These are phyloP conservation scores for Tetrapyrgos nigripes DNA, from an alignment of 1,284 basidiomycete genomes.

Conservation along the genomic window DNA sequence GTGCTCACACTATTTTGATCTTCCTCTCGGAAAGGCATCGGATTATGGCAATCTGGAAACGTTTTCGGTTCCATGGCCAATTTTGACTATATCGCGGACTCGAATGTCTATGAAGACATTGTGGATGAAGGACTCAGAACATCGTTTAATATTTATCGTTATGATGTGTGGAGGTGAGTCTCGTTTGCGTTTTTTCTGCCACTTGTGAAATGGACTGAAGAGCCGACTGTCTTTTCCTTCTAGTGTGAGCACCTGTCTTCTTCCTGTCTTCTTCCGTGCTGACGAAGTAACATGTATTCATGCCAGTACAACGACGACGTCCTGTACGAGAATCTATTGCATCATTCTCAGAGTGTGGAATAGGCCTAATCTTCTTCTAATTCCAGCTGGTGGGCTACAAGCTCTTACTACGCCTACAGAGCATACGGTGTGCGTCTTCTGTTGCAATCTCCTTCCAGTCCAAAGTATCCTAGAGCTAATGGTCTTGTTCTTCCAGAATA, in stretches of 20 bases:
- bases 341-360: neutral
- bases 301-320: constrained; percentile 53
- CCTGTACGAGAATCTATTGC: constrained; percentile 33
- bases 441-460: too few relatives aligned
- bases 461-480: neutral
- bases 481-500: constrained; percentile 26
- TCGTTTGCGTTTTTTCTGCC: too few relatives aligned
- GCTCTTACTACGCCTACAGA: constrained; percentile 52
- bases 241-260: too few relatives aligned
- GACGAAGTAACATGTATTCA: too few relatives aligned
- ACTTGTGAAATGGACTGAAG: neutral
- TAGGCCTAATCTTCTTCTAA: constrained; percentile 2
- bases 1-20: neutral
- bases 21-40: constrained; percentile 38
- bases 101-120: constrained; percentile 39
- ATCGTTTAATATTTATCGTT: constrained; percentile 45
- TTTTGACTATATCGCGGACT: constrained; percentile 44
- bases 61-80: constrained; percentile 53
- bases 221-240: too few relatives aligned
- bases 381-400: constrained; percentile 59
- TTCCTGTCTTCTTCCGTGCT: too few relatives aligned
- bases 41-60: constrained; percentile 56
- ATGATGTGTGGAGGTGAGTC: constrained; percentile 46
- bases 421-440: constrained; percentile 39
- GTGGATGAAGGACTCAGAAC: constrained; percentile 48